Percentiles rank a stretch among this genome's conserved stretches.
Evolutionary conservation across 2,329 filamentous ascomycete genomes (phyloP).

Genomic region (Rasamsonia emersonii): DNA sequence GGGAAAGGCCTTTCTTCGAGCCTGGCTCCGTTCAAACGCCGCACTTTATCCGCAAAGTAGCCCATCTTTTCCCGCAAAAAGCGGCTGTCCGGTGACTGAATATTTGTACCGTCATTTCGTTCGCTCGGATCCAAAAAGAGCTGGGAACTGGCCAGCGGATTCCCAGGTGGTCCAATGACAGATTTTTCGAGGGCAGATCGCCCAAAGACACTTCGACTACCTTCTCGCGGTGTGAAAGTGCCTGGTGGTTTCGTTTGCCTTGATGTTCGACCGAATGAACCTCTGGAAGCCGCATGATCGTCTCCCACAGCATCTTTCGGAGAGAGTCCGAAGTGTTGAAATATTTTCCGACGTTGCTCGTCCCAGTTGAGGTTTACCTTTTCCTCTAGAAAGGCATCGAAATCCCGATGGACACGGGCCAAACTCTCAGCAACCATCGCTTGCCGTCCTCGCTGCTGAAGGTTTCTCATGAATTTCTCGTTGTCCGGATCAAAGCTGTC

Average conservation of each 20-base stretch:
- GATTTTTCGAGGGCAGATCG: slow-evolving; percentile 69
- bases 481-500: slow-evolving; percentile 46
- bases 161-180: slow-evolving; percentile 72
- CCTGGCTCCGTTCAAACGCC: slow-evolving; percentile 66
- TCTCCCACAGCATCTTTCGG: slow-evolving; percentile 36
- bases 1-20: slow-evolving; percentile 60
- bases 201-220: slow-evolving; percentile 53
- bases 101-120: slow-evolving; percentile 43
- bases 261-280: slow-evolving; percentile 44
- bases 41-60: slow-evolving; percentile 70
- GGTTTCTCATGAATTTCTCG: slow-evolving; percentile 68
- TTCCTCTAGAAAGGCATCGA: slow-evolving; percentile 88
- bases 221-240: slow-evolving; percentile 19
- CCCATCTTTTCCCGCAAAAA: slow-evolving; percentile 76
- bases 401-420: slow-evolving; percentile 79
- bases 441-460: slow-evolving; percentile 83
- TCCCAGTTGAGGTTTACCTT: slow-evolving; percentile 96
- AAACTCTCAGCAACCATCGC: slow-evolving; percentile 90
- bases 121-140: slow-evolving; percentile 63
- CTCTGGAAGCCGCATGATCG: slow-evolving; percentile 31
- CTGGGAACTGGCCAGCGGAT: slow-evolving; percentile 48
- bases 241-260: slow-evolving; percentile 29
- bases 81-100: slow-evolving; percentile 59
- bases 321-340: slow-evolving; percentile 86
- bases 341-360: slow-evolving; percentile 82